A percentile compares a stretch with the other conserved stretches of the same genome.
Conservation (phyloP, 176 grass and related monocot species). For the Oryza rufipogon region DNA sequence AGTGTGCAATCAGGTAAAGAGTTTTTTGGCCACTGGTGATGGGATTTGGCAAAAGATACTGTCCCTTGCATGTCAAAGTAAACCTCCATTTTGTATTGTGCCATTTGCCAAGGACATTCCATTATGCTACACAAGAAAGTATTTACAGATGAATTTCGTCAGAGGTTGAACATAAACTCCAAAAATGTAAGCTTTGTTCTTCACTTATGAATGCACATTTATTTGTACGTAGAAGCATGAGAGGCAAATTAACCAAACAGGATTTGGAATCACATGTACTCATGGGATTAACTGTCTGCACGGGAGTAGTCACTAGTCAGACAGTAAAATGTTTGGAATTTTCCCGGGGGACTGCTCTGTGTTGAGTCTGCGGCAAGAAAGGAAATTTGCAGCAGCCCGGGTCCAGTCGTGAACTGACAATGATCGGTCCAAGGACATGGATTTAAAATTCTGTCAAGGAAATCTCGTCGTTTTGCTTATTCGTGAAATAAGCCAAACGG, state of each 20-base stretch:
- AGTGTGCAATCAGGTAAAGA: constrained; percentile 47
- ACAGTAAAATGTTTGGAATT: background rate
- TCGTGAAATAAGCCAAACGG: too few species aligned
- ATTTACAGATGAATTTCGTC: background rate
- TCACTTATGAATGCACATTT: background rate
- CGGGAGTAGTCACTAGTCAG: too few species aligned
- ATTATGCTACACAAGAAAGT: background rate
- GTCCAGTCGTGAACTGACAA: constrained; percentile 2
- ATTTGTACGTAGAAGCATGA: too few species aligned
- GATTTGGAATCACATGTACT: background rate
- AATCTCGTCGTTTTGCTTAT: too few species aligned
- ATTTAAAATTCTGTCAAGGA: background rate
- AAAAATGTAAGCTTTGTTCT: background rate
- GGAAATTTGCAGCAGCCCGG: background rate
- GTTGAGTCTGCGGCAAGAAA: background rate
- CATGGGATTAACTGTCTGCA: background rate
- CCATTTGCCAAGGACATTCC: background rate
- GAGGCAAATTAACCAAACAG: background rate
- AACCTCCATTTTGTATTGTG: background rate
- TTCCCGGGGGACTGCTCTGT: background rate
- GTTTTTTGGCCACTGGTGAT: constrained; percentile 42
- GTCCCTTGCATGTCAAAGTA: constrained; percentile 23
- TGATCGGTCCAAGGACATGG: background rate
- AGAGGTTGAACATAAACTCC: background rate
- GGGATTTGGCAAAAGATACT: constrained; percentile 45